Percentiles rank a stretch among this genome's conserved stretches.
Evolutionary conservation across 257 asterid genomes (phyloP).

Genomic region (Fraxinus pennsylvanica): DNA sequence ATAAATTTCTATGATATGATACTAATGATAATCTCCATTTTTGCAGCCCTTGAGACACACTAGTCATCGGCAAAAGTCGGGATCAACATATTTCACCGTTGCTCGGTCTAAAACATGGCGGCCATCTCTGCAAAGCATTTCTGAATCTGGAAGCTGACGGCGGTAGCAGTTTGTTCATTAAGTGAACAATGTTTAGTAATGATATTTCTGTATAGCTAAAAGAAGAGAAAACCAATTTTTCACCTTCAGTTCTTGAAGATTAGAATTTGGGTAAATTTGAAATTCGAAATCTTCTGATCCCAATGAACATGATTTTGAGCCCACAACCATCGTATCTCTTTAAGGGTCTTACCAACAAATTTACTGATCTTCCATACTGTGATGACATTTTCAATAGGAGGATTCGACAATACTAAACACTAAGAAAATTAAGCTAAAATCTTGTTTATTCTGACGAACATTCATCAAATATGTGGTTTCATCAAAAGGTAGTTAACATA

Average conservation of each 20-base stretch:
- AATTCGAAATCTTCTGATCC: too few relatives aligned
- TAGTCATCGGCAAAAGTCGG: conserved; percentile 31
- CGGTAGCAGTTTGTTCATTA: not conserved
- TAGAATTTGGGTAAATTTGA: not conserved
- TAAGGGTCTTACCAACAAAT: not conserved
- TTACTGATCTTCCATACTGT: not conserved
- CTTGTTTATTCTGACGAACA: too few relatives aligned
- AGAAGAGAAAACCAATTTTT: not conserved
- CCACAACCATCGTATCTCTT: not conserved
- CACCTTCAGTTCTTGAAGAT: not conserved
- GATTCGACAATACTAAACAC: not conserved
- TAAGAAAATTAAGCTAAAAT: too few relatives aligned
- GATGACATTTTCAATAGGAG: not conserved
- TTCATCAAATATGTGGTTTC: too few relatives aligned
- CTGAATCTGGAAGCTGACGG: conserved; percentile 38
- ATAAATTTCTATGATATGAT: not conserved
- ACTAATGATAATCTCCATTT: not conserved
- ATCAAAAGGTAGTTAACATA: not conserved
- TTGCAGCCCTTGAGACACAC: conserved; percentile 34
- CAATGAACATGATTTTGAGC: not conserved
- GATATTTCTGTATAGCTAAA: conserved; percentile 28
- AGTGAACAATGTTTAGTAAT: conserved; percentile 9
- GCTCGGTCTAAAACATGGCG: conserved; percentile 47
- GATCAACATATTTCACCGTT: conserved; percentile 21
- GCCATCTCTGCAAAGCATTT: conserved; percentile 47